phyloP scores from a whole-genome alignment of 2,329 filamentous ascomycete genomes.

The Scedosporium dehoogii region DNA sequence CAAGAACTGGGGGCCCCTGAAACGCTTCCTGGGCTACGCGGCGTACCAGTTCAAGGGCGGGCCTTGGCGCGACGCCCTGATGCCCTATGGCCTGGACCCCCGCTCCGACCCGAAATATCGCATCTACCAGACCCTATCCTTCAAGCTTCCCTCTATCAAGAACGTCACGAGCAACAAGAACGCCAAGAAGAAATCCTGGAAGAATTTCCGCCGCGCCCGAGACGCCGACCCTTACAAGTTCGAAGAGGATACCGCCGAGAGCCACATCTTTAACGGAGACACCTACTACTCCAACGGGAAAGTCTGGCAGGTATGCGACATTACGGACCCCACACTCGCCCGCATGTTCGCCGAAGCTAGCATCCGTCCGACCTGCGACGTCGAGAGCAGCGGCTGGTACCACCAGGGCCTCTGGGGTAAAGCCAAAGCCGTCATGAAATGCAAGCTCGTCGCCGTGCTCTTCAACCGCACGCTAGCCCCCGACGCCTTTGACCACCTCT shows the following conservation, averaged over 20 bases:
- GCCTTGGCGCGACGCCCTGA: constrained; percentile 81
- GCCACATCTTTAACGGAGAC: constrained; percentile 76
- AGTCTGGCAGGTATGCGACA: constrained; percentile 90
- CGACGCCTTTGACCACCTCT: constrained; percentile 6
- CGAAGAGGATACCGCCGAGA: constrained; percentile 31
- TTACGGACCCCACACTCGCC: constrained; percentile 67
- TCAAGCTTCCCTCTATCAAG: constrained; percentile 51
- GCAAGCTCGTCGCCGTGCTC: constrained; percentile 64
- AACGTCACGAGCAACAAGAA: constrained; percentile 24
- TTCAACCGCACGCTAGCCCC: constrained; percentile 38
- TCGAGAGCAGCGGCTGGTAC: constrained; percentile 69
- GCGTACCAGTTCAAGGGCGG: constrained; percentile 90
- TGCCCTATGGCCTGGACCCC: constrained; percentile 80
- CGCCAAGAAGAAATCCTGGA: constrained; percentile 37
- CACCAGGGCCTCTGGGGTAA: constrained; percentile 74
- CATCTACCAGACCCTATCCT: constrained; percentile 80
- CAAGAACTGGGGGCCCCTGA: constrained; percentile 49
- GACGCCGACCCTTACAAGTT: constrained; percentile 27
- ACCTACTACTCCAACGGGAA: constrained; percentile 70
- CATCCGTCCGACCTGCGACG: constrained; percentile 48
- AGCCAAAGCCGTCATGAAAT: constrained; percentile 77
- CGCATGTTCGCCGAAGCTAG: constrained; percentile 55
- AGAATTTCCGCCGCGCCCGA: constrained; percentile 31
- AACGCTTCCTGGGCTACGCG: constrained; percentile 70
- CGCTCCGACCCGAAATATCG: constrained; percentile 66